A percentile compares a stretch with the other conserved stretches of the same genome.
phyloP scores from a whole-genome alignment of 768 basidiomycete species.

The Holtermanniella nyarrowii region DNA sequence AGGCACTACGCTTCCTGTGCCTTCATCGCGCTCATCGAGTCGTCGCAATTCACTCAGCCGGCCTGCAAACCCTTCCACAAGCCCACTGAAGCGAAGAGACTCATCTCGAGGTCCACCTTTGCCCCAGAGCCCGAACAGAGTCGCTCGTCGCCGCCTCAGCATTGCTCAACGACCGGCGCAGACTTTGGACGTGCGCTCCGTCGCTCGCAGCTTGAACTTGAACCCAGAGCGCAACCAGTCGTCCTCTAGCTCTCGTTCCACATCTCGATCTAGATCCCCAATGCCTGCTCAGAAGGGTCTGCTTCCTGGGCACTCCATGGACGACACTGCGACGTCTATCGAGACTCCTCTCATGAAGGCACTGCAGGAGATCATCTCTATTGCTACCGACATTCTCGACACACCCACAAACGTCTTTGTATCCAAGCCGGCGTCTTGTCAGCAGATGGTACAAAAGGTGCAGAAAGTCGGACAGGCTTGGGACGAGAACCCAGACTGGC shows the following conservation, averaged over 20 bases:
- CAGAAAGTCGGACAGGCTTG: constrained; percentile 87
- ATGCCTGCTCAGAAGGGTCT: constrained; percentile 58
- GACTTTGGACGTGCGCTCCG: constrained; percentile 3
- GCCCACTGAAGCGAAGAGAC: constrained; percentile 19
- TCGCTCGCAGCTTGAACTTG: constrained; percentile 17
- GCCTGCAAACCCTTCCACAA: constrained; percentile 18
- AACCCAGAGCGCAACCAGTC: constrained; percentile 23
- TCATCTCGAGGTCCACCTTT: background rate
- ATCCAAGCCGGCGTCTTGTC: constrained; percentile 70
- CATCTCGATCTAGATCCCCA: constrained; percentile 87
- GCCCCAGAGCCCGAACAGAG: constrained; percentile 8
- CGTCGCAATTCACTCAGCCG: constrained; percentile 26
- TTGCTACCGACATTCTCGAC: constrained; percentile 87
- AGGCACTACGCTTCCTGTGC: constrained; percentile 5
- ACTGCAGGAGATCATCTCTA: constrained; percentile 80
- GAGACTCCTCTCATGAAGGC: constrained; percentile 57
- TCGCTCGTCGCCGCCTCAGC: constrained; percentile 25
- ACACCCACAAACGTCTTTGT: constrained; percentile 80
- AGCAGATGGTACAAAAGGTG: constrained; percentile 76
- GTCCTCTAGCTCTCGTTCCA: constrained; percentile 63
- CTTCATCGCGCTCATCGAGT: constrained; percentile 26
- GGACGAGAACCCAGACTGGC: constrained; percentile 98
- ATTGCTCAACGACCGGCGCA: constrained; percentile 33
- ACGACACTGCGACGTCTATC: constrained; percentile 20
- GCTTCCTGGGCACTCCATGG: constrained; percentile 3